These are phyloP conservation scores for Cercophora samala DNA, from an alignment of 495 filamentous ascomycete genomes.

Conservation along the genomic window DNA sequence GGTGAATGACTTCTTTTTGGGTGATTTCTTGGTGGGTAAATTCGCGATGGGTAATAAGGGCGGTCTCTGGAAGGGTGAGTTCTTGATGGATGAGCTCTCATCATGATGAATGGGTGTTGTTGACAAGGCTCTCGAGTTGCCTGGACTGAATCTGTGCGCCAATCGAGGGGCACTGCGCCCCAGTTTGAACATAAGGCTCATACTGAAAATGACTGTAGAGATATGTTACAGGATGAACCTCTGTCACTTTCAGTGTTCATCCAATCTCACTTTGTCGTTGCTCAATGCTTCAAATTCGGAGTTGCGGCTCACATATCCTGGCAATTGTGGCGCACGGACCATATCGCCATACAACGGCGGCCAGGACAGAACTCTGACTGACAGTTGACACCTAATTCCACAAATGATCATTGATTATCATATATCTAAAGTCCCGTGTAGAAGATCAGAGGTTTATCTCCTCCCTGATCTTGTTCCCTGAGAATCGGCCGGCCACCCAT, in stretches of 20 bases:
- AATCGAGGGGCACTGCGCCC: neutral
- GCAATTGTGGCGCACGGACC: neutral
- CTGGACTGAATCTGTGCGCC: neutral
- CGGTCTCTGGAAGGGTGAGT: too few species aligned
- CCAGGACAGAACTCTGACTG: neutral
- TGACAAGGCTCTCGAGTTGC: neutral
- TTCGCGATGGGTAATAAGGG: too few species aligned
- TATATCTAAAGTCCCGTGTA: neutral
- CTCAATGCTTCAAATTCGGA: neutral
- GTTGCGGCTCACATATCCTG: neutral
- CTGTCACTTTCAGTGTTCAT: neutral
- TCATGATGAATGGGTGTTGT: neutral
- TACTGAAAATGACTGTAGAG: neutral
- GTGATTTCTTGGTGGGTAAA: neutral
- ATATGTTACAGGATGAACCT: neutral
- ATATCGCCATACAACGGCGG: neutral
- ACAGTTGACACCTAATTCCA: neutral
- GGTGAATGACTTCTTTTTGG: neutral
- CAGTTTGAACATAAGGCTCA: neutral
- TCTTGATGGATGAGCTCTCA: neutral
- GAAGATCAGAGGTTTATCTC: neutral
- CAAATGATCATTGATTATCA: neutral
- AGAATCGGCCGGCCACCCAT: constrained; percentile 77
- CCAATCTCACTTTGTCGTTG: neutral
- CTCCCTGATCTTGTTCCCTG: neutral